Conservation (phyloP, 805 yeast genomes). For the Candida alai region DNA sequence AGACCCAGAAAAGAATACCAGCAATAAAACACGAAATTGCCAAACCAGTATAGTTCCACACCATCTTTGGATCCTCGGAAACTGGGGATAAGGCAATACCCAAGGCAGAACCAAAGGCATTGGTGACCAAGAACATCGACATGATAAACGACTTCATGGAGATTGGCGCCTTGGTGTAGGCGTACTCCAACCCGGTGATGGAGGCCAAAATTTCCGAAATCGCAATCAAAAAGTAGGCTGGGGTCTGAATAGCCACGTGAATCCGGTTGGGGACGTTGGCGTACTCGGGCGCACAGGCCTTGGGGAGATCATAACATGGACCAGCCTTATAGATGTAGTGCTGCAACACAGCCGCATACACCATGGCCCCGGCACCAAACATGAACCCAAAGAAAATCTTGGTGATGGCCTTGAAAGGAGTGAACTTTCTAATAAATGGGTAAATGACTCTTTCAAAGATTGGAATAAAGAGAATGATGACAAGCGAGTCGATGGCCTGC, state of each 20-base stretch:
- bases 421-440: conserved; percentile 40
- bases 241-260: conserved; percentile 69
- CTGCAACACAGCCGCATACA: conserved; percentile 74
- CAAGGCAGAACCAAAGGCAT: conserved; percentile 73
- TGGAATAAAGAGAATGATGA: conserved; percentile 75
- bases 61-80: conserved; percentile 63
- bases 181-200: conserved; percentile 79
- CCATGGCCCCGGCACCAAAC: conserved; percentile 62
- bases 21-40: conserved; percentile 55
- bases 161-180: conserved; percentile 77
- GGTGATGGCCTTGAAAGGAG: conserved; percentile 65
- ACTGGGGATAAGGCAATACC: conserved; percentile 71
- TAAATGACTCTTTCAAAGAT: conserved; percentile 57
- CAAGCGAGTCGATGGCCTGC: conserved; percentile 71
- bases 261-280: conserved; percentile 47
- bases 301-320: conserved; percentile 68
- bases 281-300: conserved; percentile 44
- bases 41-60: conserved; percentile 66
- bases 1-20: conserved; percentile 60
- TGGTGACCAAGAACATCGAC: conserved; percentile 64
- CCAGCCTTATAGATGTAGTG: conserved; percentile 64
- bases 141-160: conserved; percentile 63
- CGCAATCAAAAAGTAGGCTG: conserved; percentile 70
- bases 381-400: conserved; percentile 70
- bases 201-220: conserved; percentile 76